Percentiles rank a stretch among this genome's conserved stretches.
These are phyloP conservation scores for Diacronema lutheri DNA, from an alignment of 78 protist genomes.

Conservation along the genomic window DNA sequence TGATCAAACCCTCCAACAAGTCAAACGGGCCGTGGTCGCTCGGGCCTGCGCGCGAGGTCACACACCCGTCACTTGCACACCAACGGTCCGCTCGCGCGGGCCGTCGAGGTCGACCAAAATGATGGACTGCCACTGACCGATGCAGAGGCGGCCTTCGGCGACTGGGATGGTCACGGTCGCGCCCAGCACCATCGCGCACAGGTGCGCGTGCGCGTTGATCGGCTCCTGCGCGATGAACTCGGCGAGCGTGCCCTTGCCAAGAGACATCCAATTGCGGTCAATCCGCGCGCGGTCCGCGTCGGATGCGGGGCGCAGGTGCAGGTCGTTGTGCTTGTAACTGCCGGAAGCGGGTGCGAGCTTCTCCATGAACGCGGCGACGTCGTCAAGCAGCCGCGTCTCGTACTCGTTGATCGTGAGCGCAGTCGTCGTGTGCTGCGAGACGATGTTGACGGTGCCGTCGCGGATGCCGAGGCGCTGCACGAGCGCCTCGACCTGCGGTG, in stretches of 20 bases:
- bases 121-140: constrained; percentile 41
- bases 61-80: constrained; percentile 15
- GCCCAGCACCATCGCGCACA: constrained; percentile 16
- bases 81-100: constrained; percentile 27
- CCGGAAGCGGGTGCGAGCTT: background rate
- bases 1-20: too few species aligned
- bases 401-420: constrained; percentile 35
- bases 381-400: constrained; percentile 16
- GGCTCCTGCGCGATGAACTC: constrained; percentile 26
- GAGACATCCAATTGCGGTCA: background rate
- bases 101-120: constrained; percentile 31
- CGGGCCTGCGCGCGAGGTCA: too few species aligned
- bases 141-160: background rate
- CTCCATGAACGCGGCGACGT: background rate
- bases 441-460: background rate
- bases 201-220: constrained; percentile 37
- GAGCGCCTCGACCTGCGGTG: too few species aligned
- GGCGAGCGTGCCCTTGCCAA: background rate
- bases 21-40: too few species aligned
- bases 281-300: background rate
- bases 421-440: constrained; percentile 36
- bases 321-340: constrained; percentile 12
- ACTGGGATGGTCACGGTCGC: background rate
- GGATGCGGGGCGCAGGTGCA: constrained; percentile 5
- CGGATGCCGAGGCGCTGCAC: background rate